Evolutionary conservation across 352 stramenopile species (phyloP), one percentile per base, ranked within the genome.

Genomic region (Globisporangium recalcitrans): DNA sequence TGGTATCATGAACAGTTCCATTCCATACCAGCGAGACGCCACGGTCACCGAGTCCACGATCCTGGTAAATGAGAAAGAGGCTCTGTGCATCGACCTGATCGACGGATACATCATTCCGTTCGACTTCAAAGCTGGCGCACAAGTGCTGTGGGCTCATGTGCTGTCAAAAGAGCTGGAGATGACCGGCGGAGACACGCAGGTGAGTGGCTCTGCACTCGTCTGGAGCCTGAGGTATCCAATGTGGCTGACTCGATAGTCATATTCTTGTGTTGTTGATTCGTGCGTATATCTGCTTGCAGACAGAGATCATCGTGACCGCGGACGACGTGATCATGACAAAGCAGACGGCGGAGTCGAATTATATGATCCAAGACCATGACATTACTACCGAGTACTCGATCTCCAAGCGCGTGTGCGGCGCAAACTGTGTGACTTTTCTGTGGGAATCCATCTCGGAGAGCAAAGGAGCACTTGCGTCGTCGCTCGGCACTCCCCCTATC

Each of bases 1-100:
- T 72, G 52, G 69, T 64, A 6, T 34, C 27, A 31, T 6, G n/a
- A n/a, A 54, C 70, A n/a, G 1, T 46, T n/a, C 13, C 1, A 5
- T 46, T 13, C 9, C n/a, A 27, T n/a, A 3, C 44, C 44, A 51
- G 3, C 44, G 4, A n/a, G 36, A 44, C 0, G 14, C 21, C 44
- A 27, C 21, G 21, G 3, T 27, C 16, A 14, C 11, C 24, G 65
- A 66, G 21, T 66, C 71, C 60, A 69, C 68, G 24, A 40, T 74
- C 10, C 62, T 72, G 44, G 64, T 70, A 31, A 74, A 67, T 21
- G 69, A 72, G 53, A 69, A 75, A 24, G 71, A 74, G 49, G 67
- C 60, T 31, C 65, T 78, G 51, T 65, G 63, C 11, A 71, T 76
- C 36, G 61, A 72, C 52, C 64, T 70, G 48, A 60, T 60, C 3